Percentiles rank a stretch among this genome's conserved stretches.
Conservation (phyloP, 2,329 filamentous ascomycete species). For the Lojkania enalia region DNA sequence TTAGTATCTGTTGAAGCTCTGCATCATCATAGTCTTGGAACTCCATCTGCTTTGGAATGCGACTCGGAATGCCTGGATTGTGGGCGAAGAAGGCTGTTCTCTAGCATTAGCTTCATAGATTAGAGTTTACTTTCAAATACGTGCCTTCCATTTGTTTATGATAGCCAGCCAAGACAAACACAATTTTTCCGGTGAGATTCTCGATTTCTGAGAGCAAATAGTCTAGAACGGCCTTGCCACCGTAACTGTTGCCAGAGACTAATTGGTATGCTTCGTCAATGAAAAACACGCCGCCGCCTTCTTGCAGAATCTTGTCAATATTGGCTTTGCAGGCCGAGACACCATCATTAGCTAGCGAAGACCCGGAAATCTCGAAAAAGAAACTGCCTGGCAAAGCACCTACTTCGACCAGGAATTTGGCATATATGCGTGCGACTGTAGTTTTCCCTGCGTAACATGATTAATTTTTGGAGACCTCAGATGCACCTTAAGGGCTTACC, state of each 20-base stretch:
- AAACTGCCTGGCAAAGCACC: slow-evolving; percentile 63
- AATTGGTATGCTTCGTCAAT: slow-evolving; percentile 82
- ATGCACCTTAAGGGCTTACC: slow-evolving; percentile 55
- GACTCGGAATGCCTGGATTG: slow-evolving; percentile 70
- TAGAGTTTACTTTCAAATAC: no score
- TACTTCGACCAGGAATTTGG: slow-evolving; percentile 64
- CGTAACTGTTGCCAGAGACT: slow-evolving; percentile 59
- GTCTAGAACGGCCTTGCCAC: slow-evolving; percentile 67
- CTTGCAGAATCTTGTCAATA: slow-evolving; percentile 59
- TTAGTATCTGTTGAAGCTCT: slow-evolving; percentile 66
- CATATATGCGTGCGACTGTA: slow-evolving; percentile 72
- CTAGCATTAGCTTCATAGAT: no score
- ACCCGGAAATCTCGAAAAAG: slow-evolving; percentile 71
- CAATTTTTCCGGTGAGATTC: slow-evolving; percentile 68
- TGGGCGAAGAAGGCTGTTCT: slow-evolving; percentile 74
- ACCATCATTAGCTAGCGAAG: slow-evolving; percentile 65
- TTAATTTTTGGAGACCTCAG: not conserved
- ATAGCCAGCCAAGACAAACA: slow-evolving; percentile 75
- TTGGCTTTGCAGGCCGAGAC: slow-evolving; percentile 61
- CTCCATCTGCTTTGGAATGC: slow-evolving; percentile 66
- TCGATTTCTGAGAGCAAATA: slow-evolving; percentile 74
- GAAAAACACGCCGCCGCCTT: slow-evolving; percentile 70
- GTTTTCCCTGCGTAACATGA: slow-evolving; percentile 61
- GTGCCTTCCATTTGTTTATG: slow-evolving; percentile 75
- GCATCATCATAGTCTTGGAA: slow-evolving; percentile 71